Evolutionary conservation across 2,329 filamentous ascomycete genomes (phyloP), one percentile per base, ranked within the genome.

Genomic region (Neoascochyta sp.): DNA sequence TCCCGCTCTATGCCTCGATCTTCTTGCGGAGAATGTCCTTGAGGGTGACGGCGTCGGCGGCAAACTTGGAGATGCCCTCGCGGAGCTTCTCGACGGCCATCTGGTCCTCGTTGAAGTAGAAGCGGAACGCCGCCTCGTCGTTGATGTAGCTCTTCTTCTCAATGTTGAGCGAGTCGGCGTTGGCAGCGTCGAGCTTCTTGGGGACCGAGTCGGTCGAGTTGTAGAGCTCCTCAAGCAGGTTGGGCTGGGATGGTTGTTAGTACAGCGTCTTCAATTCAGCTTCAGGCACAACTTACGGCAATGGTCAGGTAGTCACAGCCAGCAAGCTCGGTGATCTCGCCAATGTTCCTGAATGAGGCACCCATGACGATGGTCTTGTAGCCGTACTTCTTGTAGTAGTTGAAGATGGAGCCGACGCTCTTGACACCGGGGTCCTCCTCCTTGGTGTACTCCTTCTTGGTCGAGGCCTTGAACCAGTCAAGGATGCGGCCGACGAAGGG

Each of bases 291-390:
- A 74, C 83, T 60, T 75, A 88, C 84, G 22, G 92, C 86, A 70
- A 98, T 98, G 66, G 92, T 98, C 59, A 98, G 76, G 78, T 98
- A 98, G 71, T 98, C 92, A 67, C 89, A 95, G 63, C 92, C 92
- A 64, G 90, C 90, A 43, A 98, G 80, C 77, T 98, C 92, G 26
- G 87, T 96, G 70, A 98, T 94, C 76, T 98, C 92, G 61, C 92
- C 92, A 45, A 74, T 74, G 76, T 84, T 96, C 67, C 92, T 82
- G 87, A 98, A 98, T 22, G 89, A 95, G 53, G 92, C 92, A 63
- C 92, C 92, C 92, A 98, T 98, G 71, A 98, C 92, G 57, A 96
- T 95, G 68, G 92, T 98, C 60, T 94, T 95, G 83, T 98, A 95
- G 68, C 85, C 87, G 68, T 74, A 86, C 79, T 96, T 96, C 86